Percentiles rank a stretch among this genome's conserved stretches.
Conservation (phyloP, 2,329 filamentous ascomycete genomes). For the Calonectria leucothoes region DNA sequence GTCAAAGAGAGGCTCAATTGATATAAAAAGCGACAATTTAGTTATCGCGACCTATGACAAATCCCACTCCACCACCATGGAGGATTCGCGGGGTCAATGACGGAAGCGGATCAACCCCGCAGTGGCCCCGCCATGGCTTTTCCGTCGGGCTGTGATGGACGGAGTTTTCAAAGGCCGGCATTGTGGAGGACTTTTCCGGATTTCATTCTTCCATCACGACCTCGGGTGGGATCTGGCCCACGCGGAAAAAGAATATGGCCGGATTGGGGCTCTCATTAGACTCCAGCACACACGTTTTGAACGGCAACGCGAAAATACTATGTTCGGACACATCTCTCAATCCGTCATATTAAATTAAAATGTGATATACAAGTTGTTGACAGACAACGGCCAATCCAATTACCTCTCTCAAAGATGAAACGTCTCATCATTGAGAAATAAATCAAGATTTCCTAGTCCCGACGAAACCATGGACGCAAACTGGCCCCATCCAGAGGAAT, state of each 20-base stretch:
- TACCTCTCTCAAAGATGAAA: conserved; percentile 14
- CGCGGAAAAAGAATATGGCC: neutral
- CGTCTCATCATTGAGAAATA: conserved; percentile 35
- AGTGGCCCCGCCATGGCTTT: conserved; percentile 6
- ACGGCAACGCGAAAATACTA: neutral
- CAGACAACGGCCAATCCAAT: neutral
- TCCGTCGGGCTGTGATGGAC: conserved; percentile 20
- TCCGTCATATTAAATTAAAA: neutral
- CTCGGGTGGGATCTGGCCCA: neutral
- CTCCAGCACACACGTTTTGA: too few species aligned
- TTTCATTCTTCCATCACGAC: neutral
- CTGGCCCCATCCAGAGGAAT: conserved; percentile 37
- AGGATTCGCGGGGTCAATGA: neutral
- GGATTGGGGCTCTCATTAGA: neutral
- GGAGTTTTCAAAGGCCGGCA: neutral
- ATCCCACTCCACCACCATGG: neutral
- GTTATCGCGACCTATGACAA: neutral
- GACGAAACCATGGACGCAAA: conserved; percentile 42
- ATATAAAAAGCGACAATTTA: conserved; percentile 18
- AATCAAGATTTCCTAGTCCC: conserved; percentile 39
- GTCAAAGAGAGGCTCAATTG: conserved; percentile 12
- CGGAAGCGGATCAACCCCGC: conserved; percentile 2
- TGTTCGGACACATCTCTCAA: too few species aligned
- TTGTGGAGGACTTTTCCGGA: neutral
- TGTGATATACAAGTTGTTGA: neutral